These are phyloP conservation scores for Colletotrichum lentis DNA, from an alignment of 2,329 filamentous ascomycete genomes.

Conservation along the genomic window DNA sequence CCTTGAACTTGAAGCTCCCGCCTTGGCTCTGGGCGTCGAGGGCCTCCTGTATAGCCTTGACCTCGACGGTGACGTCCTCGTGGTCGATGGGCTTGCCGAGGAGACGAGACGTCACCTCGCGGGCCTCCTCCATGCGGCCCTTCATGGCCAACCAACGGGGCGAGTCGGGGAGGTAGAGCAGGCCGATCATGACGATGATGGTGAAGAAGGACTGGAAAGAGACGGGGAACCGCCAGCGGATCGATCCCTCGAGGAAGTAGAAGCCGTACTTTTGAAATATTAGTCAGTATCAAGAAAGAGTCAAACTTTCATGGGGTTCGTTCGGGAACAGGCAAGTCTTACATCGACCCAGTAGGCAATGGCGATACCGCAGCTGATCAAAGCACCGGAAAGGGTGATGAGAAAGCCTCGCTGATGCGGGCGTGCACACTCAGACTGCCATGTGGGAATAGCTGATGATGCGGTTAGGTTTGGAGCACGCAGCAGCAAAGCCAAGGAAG, in stretches of 20 bases:
- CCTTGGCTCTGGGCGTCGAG: constrained; percentile 42
- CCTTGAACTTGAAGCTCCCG: constrained; percentile 39
- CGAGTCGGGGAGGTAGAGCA: constrained; percentile 48
- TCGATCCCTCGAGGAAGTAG: constrained; percentile 44
- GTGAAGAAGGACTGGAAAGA: constrained; percentile 46
- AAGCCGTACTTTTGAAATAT: constrained; percentile 42
- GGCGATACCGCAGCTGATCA: constrained; percentile 45
- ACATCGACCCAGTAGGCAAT: constrained; percentile 46
- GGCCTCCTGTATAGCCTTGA: constrained; percentile 40
- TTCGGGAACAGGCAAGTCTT: too few relatives aligned
- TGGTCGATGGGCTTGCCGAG: constrained; percentile 42
- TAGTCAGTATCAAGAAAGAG: too few relatives aligned
- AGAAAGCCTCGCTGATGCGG: constrained; percentile 44
- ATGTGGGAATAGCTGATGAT: constrained; percentile 42
- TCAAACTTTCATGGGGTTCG: too few relatives aligned
- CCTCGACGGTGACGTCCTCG: constrained; percentile 40
- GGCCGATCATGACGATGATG: constrained; percentile 45
- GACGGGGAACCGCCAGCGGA: constrained; percentile 48
- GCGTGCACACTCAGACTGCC: constrained; percentile 45
- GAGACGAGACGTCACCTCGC: constrained; percentile 41
- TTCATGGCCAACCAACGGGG: constrained; percentile 51
- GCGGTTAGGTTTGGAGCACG: not conserved
- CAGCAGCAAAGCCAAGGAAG: too few relatives aligned
- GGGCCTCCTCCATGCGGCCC: constrained; percentile 43
- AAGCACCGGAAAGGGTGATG: constrained; percentile 43